These are phyloP conservation scores for Trametes coccinea DNA, from an alignment of 768 basidiomycete species.

Conservation along the genomic window DNA sequence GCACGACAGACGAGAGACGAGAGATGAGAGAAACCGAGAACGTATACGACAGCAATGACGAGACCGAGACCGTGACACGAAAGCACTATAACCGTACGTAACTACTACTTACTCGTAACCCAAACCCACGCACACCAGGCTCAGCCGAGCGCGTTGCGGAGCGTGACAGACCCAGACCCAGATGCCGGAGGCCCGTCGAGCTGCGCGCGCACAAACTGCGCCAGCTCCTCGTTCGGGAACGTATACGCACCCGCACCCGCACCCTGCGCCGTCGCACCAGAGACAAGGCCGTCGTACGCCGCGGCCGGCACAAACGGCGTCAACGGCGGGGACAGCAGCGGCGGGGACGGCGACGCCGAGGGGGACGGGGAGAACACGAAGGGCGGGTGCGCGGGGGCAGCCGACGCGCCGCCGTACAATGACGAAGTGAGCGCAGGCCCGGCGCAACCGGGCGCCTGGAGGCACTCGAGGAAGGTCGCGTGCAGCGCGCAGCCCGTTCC, in stretches of 20 bases:
- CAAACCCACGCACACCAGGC: too few species aligned
- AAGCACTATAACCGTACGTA: too few species aligned
- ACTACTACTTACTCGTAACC: too few species aligned
- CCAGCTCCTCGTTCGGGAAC: slow-evolving; percentile 17
- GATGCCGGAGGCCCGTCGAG: not conserved
- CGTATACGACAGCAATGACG: too few species aligned
- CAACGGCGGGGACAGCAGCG: not conserved
- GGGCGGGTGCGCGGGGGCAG: not conserved
- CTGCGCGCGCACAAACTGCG: slow-evolving; percentile 15
- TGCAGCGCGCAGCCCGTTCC: slow-evolving; percentile 21
- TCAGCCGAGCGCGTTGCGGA: slow-evolving; percentile 23
- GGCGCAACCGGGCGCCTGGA: slow-evolving; percentile 16
- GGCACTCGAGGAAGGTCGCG: slow-evolving; percentile 22
- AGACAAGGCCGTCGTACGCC: too few species aligned
- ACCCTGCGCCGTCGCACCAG: not conserved
- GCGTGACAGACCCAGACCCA: slow-evolving; percentile 15
- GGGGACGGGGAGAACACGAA: not conserved
- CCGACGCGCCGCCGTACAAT: not conserved
- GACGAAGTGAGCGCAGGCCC: slow-evolving; percentile 1
- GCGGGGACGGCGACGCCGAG: not conserved
- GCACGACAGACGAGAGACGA: too few species aligned
- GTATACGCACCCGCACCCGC: not conserved
- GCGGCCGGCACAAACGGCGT: too few species aligned
- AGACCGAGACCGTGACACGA: too few species aligned
- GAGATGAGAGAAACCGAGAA: too few species aligned